Conservation (phyloP, 495 filamentous ascomycete genomes). For the Penicillium psychrofluorescens region DNA sequence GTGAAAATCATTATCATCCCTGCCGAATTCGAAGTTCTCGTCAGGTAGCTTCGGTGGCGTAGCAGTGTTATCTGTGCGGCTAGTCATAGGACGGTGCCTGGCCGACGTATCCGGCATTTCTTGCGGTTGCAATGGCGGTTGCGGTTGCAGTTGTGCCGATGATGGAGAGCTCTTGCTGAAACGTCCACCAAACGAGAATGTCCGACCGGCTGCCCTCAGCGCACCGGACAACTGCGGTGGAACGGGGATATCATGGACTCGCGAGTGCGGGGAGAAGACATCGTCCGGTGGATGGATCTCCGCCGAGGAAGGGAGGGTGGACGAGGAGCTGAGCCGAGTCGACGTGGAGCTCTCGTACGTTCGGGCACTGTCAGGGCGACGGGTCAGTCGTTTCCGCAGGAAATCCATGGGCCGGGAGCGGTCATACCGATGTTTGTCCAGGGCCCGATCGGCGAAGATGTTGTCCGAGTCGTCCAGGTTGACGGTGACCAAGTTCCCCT, state of each 20-base stretch:
- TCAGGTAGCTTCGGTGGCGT: constrained; percentile 64
- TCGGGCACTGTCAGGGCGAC: constrained; percentile 52
- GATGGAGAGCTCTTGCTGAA: constrained; percentile 33
- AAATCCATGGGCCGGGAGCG: constrained; percentile 11
- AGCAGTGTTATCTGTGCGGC: constrained; percentile 55
- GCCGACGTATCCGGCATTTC: constrained; percentile 27
- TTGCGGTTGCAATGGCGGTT: constrained; percentile 31
- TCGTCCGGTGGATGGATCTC: constrained; percentile 54
- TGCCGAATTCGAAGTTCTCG: constrained; percentile 42
- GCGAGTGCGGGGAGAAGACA: constrained; percentile 38
- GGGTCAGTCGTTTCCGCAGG: constrained; percentile 25
- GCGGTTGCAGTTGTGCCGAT: constrained; percentile 35
- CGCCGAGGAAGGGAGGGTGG: constrained; percentile 65
- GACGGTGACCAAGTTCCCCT: constrained; percentile 29
- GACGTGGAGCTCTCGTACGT: constrained; percentile 57
- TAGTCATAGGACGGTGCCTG: constrained; percentile 45
- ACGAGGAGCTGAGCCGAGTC: constrained; percentile 62
- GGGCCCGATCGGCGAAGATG: constrained; percentile 30
- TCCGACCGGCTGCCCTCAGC: constrained; percentile 60
- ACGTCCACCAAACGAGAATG: constrained; percentile 61
- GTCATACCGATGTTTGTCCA: constrained; percentile 35
- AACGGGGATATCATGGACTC: constrained; percentile 48
- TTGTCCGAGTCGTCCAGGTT: constrained; percentile 50
- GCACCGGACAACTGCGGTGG: constrained; percentile 43
- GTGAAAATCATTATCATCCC: constrained; percentile 53